Conservation (phyloP, 768 basidiomycete species). For the Psilocybe cubensis region DNA sequence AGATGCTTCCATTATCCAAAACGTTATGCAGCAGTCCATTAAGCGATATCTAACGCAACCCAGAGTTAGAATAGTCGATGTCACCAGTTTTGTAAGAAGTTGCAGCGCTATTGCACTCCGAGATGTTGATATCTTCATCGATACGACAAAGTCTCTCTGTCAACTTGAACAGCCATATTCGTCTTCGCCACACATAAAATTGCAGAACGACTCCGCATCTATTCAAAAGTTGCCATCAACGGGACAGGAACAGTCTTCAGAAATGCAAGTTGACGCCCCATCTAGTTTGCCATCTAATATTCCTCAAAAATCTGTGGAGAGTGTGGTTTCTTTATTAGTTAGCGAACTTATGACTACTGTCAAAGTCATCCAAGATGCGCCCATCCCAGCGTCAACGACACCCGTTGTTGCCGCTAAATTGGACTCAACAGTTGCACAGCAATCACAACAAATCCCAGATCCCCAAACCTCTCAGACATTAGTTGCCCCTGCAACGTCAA, state of each 20-base stretch:
- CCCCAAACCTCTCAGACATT: not conserved
- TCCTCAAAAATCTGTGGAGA: conserved; percentile 50
- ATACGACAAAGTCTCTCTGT: conserved; percentile 72
- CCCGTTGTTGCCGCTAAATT: conserved; percentile 4
- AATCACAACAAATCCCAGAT: not conserved
- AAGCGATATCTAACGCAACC: conserved; percentile 79
- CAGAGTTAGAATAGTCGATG: conserved; percentile 68
- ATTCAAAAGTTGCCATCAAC: conserved; percentile 22
- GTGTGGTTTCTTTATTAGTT: conserved; percentile 71
- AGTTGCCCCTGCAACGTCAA: not conserved
- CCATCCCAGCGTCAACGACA: conserved; percentile 19
- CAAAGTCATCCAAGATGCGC: conserved; percentile 45
- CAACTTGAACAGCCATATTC: conserved; percentile 71
- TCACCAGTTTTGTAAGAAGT: conserved; percentile 72
- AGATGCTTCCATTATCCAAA: conserved; percentile 63
- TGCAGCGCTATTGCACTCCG: conserved; percentile 83
- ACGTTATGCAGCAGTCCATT: conserved; percentile 82
- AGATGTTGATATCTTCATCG: conserved; percentile 76
- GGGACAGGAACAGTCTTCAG: conserved; percentile 29
- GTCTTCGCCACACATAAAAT: conserved; percentile 56
- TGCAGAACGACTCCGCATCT: conserved; percentile 44
- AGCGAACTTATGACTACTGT: conserved; percentile 67
- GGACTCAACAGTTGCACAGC: not conserved
- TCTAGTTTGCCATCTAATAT: conserved; percentile 31
- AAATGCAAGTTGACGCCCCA: conserved; percentile 65